Percentiles rank a stretch among this genome's conserved stretches.
Evolutionary conservation across 2,329 filamentous ascomycete species (phyloP).

Genomic region (Diaporthe ampelina): DNA sequence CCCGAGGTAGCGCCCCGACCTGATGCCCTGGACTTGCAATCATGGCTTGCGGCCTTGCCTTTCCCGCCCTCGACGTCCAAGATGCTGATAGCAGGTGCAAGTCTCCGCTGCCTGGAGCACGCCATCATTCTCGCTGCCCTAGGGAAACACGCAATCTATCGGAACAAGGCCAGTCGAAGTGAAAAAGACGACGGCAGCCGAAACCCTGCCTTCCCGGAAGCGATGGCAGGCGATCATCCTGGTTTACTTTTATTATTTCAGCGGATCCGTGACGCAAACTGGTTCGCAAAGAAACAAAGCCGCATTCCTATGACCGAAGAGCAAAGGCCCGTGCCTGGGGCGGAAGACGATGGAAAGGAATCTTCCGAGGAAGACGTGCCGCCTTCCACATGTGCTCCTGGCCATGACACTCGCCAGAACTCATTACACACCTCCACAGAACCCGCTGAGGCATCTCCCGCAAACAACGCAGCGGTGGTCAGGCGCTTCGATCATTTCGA

Average conservation of each 20-base stretch:
- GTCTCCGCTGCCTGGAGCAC: conserved; percentile 18
- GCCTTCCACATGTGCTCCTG: too few relatives aligned
- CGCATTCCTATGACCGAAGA: background rate
- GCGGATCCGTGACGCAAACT: background rate
- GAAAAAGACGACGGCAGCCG: background rate
- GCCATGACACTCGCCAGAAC: background rate
- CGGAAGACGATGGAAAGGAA: background rate
- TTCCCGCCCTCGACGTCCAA: conserved; percentile 26
- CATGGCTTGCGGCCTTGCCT: conserved; percentile 23
- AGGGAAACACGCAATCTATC: conserved; percentile 32
- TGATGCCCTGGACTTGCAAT: background rate
- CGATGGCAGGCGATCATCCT: conserved; percentile 20
- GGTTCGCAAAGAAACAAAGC: background rate
- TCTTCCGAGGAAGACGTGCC: background rate
- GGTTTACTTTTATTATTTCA: background rate
- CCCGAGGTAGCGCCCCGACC: background rate
- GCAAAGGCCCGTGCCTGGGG: too few relatives aligned
- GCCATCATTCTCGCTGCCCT: conserved; percentile 32
- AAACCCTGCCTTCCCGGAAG: background rate
- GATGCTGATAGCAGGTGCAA: conserved; percentile 26
- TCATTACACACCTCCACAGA: background rate
- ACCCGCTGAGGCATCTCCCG: too few relatives aligned
- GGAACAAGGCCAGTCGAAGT: background rate
- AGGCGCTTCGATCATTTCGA: background rate
- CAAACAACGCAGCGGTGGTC: background rate